These are phyloP conservation scores for Suillus lakei DNA, from an alignment of 768 basidiomycete genomes.

Conservation along the genomic window DNA sequence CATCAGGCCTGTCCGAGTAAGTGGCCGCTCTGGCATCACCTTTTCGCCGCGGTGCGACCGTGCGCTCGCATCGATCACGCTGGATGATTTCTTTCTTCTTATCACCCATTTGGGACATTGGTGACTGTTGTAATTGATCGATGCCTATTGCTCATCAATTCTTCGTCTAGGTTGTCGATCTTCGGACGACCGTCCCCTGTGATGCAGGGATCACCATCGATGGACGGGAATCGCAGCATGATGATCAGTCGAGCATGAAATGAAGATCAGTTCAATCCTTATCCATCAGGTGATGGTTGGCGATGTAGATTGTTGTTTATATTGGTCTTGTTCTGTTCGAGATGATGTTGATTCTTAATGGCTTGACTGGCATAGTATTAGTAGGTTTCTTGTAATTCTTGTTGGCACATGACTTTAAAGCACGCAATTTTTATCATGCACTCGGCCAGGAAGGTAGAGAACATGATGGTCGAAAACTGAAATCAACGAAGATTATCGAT, in stretches of 20 bases:
- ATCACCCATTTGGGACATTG: background rate
- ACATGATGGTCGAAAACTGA: background rate
- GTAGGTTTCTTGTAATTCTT: background rate
- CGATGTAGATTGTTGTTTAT: background rate
- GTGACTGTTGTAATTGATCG: background rate
- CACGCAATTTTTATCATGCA: background rate
- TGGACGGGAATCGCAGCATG: background rate
- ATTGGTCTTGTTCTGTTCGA: background rate
- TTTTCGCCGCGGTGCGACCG: background rate
- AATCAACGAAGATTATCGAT: background rate
- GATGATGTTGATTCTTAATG: background rate
- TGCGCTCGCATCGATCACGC: too few species aligned
- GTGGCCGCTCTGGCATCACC: slow-evolving; percentile 12
- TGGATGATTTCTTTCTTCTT: background rate
- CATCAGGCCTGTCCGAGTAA: slow-evolving; percentile 25
- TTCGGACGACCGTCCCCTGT: slow-evolving; percentile 33
- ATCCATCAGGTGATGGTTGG: background rate
- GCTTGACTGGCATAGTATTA: background rate
- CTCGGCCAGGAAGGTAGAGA: background rate
- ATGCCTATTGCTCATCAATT: background rate
- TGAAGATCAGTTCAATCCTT: background rate
- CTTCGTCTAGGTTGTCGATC: slow-evolving; percentile 4
- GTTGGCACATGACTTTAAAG: background rate
- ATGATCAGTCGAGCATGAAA: background rate
- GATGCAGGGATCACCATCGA: background rate